Base-by-base conservation (phyloP, 192 early-diverging fungal genomes). In the Funneliformis geosporum region DNA sequence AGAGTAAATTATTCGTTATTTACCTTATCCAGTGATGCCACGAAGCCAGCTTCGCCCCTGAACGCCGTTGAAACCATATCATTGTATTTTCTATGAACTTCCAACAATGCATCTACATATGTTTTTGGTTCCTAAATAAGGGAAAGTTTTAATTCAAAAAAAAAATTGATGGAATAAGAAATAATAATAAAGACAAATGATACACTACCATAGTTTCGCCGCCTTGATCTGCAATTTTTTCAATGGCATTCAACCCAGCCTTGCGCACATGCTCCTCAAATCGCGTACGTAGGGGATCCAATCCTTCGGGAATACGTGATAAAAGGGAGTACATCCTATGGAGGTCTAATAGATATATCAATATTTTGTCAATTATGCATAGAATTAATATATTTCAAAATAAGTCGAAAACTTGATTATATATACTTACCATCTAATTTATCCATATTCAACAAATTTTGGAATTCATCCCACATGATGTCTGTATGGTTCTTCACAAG, bases 381-480 rank as follows among this genome's bases (percentile, higher is more conserved):
- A 2, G 33, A 33, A 33, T 33, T 33, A 2, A 33, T 33, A 33
- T 33, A 33, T 33, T 33, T 23, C 21, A 33, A 67, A n/a, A 39
- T 44, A 39, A 18, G 43, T 66, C 21, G 61, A 46, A 59, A 18
- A 7, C 10, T 39, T 12, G 14, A 28, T 11, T 38, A 59, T 39
- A n/a, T n/a, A 44, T 25, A 33, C 11, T n/a, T 78, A 83, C 85
- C 85, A 46, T 96, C 95, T 78, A 93, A 87, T 78, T 95, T 93
- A 78, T 97, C 94, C 76, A 92, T 84, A 83, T 94, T 92, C 43
- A 99, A 88, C 82, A 99, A 88, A 43, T 89, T 90, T 80, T 94
- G 90, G 85, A 99, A 99, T 84, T 98, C 95, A 61, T 94, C 91
- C 84, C 92, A 94, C 60, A 99, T 93, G 9, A 86, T 88, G 10